Percentiles rank a stretch among this genome's conserved stretches.
Evolutionary conservation across 805 yeast species (phyloP).

Genomic region (Teunomyces panamensis): DNA sequence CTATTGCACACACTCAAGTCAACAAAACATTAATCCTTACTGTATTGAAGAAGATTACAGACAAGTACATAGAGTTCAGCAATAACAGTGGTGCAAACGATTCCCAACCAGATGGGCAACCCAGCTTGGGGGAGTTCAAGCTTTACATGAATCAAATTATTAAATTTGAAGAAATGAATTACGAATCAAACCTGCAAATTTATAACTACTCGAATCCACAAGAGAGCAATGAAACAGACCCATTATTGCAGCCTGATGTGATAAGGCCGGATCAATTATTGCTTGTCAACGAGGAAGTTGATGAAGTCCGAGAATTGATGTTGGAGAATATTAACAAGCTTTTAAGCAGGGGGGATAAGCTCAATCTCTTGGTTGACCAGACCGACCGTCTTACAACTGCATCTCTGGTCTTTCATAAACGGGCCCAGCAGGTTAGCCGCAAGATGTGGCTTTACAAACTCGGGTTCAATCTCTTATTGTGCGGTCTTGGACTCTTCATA

Average conservation of each 20-base stretch:
- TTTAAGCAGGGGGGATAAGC: conserved; percentile 74
- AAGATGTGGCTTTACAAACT: conserved; percentile 69
- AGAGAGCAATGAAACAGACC: conserved; percentile 15
- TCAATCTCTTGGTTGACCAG: conserved; percentile 69
- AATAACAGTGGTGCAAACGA: conserved; percentile 6
- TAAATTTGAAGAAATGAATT: conserved; percentile 48
- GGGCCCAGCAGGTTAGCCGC: conserved; percentile 60
- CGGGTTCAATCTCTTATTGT: conserved; percentile 36
- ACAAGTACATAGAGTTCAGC: conserved; percentile 45
- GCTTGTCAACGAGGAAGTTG: conserved; percentile 52
- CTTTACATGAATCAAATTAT: conserved; percentile 55
- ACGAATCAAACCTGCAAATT: conserved; percentile 29
- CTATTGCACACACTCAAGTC: conserved; percentile 44
- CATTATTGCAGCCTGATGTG: conserved; percentile 14
- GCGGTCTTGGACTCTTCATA: conserved; percentile 20
- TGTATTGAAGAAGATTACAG: conserved; percentile 48
- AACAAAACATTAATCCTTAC: conserved; percentile 46
- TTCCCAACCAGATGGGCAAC: conserved; percentile 9
- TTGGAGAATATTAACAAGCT: conserved; percentile 69
- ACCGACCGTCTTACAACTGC: conserved; percentile 69
- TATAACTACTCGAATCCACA: conserved; percentile 32
- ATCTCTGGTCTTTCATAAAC: conserved; percentile 66
- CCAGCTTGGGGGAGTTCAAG: conserved; percentile 50
- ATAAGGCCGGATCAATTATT: conserved; percentile 37
- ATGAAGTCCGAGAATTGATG: conserved; percentile 66